Evolutionary conservation across 495 filamentous ascomycete genomes (phyloP).

Genomic region (Immersiella caudata): DNA sequence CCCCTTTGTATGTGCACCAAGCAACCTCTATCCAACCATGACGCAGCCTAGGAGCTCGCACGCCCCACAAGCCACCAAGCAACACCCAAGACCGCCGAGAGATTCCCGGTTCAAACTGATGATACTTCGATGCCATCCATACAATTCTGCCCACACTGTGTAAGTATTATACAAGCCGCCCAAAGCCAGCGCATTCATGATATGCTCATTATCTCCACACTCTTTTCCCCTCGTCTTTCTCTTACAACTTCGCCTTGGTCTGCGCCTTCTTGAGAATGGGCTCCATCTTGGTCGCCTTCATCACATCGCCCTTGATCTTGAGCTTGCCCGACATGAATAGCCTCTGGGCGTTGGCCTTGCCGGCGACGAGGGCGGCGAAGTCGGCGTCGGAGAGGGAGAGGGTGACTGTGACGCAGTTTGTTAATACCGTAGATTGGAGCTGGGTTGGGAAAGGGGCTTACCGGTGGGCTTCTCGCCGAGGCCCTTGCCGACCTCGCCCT

Average conservation of each 20-base stretch:
- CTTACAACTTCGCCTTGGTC: constrained; percentile 80
- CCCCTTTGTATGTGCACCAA: no score
- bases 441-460: constrained; percentile 43
- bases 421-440: neutral
- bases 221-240: neutral
- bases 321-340: constrained; percentile 97
- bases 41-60: no score
- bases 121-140: neutral
- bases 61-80: no score
- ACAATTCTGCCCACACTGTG: neutral
- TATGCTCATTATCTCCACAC: constrained; percentile 2
- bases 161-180: neutral
- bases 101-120: no score
- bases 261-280: constrained; percentile 89
- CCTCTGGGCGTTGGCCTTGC: constrained; percentile 92
- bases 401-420: constrained; percentile 62
- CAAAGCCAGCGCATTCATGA: neutral
- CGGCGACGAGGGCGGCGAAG: constrained; percentile 77
- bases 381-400: constrained; percentile 83
- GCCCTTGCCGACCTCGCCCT: constrained; percentile 80
- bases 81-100: no score
- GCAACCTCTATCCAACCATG: no score
- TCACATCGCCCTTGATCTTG: constrained; percentile 97
- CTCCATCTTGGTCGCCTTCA: constrained; percentile 98
- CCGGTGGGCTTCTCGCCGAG: constrained; percentile 78